A percentile compares a stretch with the other conserved stretches of the same genome.
Conservation (phyloP, 2,329 filamentous ascomycete species). For the Boeremia lycopersici region DNA sequence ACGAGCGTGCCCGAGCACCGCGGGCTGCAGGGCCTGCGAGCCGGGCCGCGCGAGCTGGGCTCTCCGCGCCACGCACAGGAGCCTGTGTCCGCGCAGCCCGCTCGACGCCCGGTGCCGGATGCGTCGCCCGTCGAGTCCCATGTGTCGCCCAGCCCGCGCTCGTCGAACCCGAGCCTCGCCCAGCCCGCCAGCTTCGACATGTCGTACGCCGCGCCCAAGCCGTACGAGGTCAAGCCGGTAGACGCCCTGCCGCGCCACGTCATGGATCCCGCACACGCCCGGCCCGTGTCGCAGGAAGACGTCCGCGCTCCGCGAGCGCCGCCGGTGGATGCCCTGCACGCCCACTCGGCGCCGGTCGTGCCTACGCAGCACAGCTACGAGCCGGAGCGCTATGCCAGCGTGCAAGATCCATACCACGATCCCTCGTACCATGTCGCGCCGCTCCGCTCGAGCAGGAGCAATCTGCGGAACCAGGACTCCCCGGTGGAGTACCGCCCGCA, state of each 20-base stretch:
- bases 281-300: conserved; percentile 40
- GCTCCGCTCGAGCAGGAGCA: conserved; percentile 38
- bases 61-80: conserved; percentile 41
- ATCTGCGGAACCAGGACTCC: conserved; percentile 28
- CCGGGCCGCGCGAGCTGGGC: conserved; percentile 43
- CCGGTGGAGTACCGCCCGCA: conserved; percentile 42
- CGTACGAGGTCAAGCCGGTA: conserved; percentile 43
- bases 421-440: conserved; percentile 44
- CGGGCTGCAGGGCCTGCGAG: conserved; percentile 35
- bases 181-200: conserved; percentile 40
- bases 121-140: conserved; percentile 32
- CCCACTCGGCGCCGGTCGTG: conserved; percentile 53
- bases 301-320: conserved; percentile 30
- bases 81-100: conserved; percentile 27
- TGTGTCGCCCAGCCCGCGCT: conserved; percentile 33
- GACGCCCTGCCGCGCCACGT: conserved; percentile 36
- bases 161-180: conserved; percentile 26
- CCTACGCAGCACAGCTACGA: conserved; percentile 43
- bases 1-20: conserved; percentile 39
- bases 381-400: conserved; percentile 12
- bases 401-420: conserved; percentile 35
- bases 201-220: conserved; percentile 45
- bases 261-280: conserved; percentile 19
- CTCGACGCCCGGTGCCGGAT: conserved; percentile 39
- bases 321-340: conserved; percentile 47